These are phyloP conservation scores for Staphylotrichum longicolle DNA, from an alignment of 495 filamentous ascomycete species.

Conservation along the genomic window DNA sequence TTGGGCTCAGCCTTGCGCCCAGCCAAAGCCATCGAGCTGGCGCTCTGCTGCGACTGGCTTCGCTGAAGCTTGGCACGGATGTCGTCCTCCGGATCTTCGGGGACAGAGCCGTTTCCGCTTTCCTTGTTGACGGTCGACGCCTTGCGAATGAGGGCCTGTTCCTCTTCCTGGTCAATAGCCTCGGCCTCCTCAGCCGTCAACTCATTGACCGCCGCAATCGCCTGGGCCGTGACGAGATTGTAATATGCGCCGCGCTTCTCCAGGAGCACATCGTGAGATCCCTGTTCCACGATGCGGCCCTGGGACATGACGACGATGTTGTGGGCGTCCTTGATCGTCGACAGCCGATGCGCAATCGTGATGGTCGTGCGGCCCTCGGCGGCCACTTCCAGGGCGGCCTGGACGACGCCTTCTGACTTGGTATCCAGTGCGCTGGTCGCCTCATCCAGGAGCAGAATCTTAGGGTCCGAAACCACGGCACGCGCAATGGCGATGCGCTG, in stretches of 20 bases:
- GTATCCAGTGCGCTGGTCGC: conserved; percentile 95
- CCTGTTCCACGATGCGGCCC: conserved; percentile 82
- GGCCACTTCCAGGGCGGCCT: conserved; percentile 85
- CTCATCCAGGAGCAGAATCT: conserved; percentile 89
- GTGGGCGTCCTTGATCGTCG: conserved; percentile 88
- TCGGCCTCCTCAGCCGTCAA: conserved; percentile 48
- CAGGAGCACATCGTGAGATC: conserved; percentile 68
- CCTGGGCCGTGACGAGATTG: conserved; percentile 56
- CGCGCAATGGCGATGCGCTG: conserved; percentile 86
- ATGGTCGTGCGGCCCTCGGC: conserved; percentile 92
- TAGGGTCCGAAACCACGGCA: conserved; percentile 91
- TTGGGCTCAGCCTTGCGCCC: conserved; percentile 47
- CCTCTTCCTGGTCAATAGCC: conserved; percentile 40
- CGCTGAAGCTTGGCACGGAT: conserved; percentile 56
- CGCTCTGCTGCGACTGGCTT: conserved; percentile 64
- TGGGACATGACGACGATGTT: conserved; percentile 93
- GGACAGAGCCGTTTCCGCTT: conserved; percentile 26
- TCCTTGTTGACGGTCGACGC: conserved; percentile 36
- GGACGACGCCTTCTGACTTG: conserved; percentile 90
- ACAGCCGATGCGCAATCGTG: conserved; percentile 90
- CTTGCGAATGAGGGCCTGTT: conserved; percentile 49
- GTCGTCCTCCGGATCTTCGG: conserved; percentile 59
- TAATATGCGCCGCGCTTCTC: conserved; percentile 57
- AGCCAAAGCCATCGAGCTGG: conserved; percentile 66
- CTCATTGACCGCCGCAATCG: conserved; percentile 59